These are phyloP conservation scores for Fraxinus anomala DNA, from an alignment of 257 asterid species.

Conservation along the genomic window DNA sequence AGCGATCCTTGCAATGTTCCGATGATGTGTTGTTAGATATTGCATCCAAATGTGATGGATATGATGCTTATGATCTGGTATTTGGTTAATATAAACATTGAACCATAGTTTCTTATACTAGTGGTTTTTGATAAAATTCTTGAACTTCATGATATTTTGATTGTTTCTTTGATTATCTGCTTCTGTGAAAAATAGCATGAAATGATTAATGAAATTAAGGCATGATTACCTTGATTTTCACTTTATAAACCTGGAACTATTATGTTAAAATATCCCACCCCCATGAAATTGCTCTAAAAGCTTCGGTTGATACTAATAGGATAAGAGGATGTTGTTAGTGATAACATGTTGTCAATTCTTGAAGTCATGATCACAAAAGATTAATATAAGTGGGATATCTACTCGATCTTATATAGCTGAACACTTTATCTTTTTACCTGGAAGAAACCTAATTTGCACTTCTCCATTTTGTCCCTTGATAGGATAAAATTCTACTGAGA, in stretches of 20 bases:
- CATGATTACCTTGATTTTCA: background rate
- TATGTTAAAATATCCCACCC: background rate
- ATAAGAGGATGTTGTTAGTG: background rate
- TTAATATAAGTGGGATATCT: background rate
- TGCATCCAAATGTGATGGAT: slow-evolving; percentile 96
- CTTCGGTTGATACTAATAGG: background rate
- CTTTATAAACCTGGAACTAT: background rate
- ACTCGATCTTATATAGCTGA: background rate
- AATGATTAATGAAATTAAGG: background rate
- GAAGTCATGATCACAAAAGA: background rate
- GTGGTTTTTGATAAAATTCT: too few species aligned
- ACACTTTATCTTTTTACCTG: background rate
- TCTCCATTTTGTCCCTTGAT: background rate
- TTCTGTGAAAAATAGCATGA: background rate
- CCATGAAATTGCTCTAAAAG: background rate
- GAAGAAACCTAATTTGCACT: background rate
- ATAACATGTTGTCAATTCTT: background rate
- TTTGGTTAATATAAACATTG: slow-evolving; percentile 25
- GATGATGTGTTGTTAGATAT: slow-evolving; percentile 67
- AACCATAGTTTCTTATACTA: background rate
- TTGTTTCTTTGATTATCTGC: background rate
- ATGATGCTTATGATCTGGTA: slow-evolving; percentile 98
- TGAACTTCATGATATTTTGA: too few species aligned
- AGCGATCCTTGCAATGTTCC: slow-evolving; percentile 77
- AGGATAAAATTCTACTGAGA: background rate